Base-by-base conservation (phyloP, 2,329 filamentous ascomycete genomes). In the Botrytis byssoidea region DNA sequence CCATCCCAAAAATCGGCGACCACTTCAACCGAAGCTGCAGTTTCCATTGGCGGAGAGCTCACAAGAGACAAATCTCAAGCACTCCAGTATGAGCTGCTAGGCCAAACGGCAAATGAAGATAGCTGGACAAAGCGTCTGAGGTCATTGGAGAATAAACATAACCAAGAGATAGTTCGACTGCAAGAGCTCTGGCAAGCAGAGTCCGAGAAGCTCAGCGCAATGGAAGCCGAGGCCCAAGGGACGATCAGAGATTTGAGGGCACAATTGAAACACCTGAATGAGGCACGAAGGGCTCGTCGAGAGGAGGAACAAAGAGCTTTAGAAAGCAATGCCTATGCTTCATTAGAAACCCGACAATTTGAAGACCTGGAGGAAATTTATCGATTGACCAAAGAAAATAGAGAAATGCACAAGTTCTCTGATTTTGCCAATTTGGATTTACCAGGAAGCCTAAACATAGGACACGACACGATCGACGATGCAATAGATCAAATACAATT, bases 401-500 rank as follows among this genome's bases (percentile, higher is more conserved):
- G 35, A 37, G 63, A 70, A 48, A 55, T 46, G 32, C 64, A 25
- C 29, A 57, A 35, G 10, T 46, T 65, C 20, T 32, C 51, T 12
- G 40, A 25, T 4, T 61, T 70, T 5, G 44, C 55, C 29, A 20
- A 69, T 32, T 25, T 70, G 5, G 5, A 61, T 25, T 61, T 51
- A 10, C 35, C 71, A 35, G 51, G 18, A 48, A 42, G 14, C 42
- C 42, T 18, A 4, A 35, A 55, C 42, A n/a, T 73, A 14, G 37
- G 4, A 7, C n/a, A 55, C 3, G 51, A 64, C 4, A 9, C 6
- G 2, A 12, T 66, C 6, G 60, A 74, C 8, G 60, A 71, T 9
- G 72, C 72, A 4, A 64, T 74, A 29, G 40, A 74, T 22, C 68
- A 71, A 35, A 74, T 74, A 29, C 37, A 71, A n/a, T 71, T 67